Percentiles rank a stretch among this genome's conserved stretches.
These are phyloP conservation scores for Clavulina sp. DNA, from an alignment of 768 basidiomycete genomes.

Conservation along the genomic window DNA sequence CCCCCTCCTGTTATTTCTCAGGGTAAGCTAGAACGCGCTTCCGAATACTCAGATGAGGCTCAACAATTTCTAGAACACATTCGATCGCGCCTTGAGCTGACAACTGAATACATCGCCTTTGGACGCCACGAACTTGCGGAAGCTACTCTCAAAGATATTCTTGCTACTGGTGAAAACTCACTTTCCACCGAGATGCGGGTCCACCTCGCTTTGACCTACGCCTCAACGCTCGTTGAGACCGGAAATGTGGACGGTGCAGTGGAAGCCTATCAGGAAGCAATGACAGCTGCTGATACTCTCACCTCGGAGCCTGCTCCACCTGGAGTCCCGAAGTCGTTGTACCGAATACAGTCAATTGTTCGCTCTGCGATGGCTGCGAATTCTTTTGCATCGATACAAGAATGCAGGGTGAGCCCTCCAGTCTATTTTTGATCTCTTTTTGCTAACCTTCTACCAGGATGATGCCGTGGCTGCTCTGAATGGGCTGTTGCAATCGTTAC, in stretches of 20 bases:
- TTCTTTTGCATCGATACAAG: slow-evolving; percentile 51
- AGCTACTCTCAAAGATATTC: slow-evolving; percentile 41
- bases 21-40: too few relatives aligned
- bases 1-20: too few relatives aligned
- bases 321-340: slow-evolving; percentile 38
- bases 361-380: slow-evolving; percentile 54
- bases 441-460: slow-evolving; percentile 27
- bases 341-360: slow-evolving; percentile 42
- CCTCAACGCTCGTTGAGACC: neutral
- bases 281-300: slow-evolving; percentile 25
- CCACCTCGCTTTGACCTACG: slow-evolving; percentile 3
- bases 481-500: slow-evolving; percentile 47
- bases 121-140: slow-evolving; percentile 57
- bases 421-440: slow-evolving; percentile 5
- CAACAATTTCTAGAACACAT: slow-evolving; percentile 49
- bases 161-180: slow-evolving; percentile 24
- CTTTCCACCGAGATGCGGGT: slow-evolving; percentile 36
- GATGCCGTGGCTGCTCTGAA: slow-evolving; percentile 39
- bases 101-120: slow-evolving; percentile 59
- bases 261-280: slow-evolving; percentile 10
- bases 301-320: slow-evolving; percentile 31
- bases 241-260: slow-evolving; percentile 9
- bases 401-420: slow-evolving; percentile 32
- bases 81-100: slow-evolving; percentile 48
- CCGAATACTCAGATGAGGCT: too few relatives aligned